Evolutionary conservation across 2,329 filamentous ascomycete genomes (phyloP).

Genomic region (Diaporthe capsici): DNA sequence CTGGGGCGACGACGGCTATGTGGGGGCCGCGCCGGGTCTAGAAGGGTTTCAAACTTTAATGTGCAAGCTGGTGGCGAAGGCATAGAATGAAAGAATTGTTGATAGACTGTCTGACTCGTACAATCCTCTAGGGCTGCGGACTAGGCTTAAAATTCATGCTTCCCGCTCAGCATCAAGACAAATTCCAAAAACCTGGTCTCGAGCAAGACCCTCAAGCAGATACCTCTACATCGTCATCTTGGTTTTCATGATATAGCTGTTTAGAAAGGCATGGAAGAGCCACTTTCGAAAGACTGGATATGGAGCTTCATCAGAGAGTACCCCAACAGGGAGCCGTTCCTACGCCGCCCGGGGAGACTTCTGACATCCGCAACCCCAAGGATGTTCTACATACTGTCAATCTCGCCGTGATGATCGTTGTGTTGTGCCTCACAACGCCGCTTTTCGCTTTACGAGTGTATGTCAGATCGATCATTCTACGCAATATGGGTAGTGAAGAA

Average conservation of each 20-base stretch:
- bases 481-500: background rate
- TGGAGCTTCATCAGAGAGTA: background rate
- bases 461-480: background rate
- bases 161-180: background rate
- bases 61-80: background rate
- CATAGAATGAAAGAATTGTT: background rate
- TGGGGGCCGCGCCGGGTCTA: background rate
- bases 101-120: slow-evolving; percentile 11
- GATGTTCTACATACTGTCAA: slow-evolving; percentile 13
- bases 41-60: background rate
- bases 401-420: slow-evolving; percentile 7
- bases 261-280: background rate
- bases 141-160: background rate
- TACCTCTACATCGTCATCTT: background rate
- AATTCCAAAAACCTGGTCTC: background rate
- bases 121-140: background rate
- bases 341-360: background rate
- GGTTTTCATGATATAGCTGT: background rate
- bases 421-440: background rate
- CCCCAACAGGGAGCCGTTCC: background rate
- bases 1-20: background rate
- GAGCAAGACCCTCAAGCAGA: background rate
- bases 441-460: background rate
- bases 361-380: background rate
- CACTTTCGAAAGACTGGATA: background rate